Base-by-base conservation (phyloP, 768 basidiomycete species). In the Rhodotorula kratochvilovae region DNA sequence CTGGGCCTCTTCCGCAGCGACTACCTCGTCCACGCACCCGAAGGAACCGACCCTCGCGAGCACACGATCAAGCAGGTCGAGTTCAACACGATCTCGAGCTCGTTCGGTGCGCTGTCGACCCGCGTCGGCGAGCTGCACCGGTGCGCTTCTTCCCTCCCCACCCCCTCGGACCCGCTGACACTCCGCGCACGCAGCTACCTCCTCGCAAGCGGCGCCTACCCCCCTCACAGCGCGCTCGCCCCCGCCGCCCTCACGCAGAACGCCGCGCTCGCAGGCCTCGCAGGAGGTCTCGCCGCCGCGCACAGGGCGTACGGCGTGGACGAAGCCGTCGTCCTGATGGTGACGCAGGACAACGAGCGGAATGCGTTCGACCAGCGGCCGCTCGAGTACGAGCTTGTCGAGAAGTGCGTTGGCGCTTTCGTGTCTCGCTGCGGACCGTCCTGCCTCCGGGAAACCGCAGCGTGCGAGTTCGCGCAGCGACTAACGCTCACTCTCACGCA, bases 51-150 rank as follows among this genome's bases (percentile, higher is more conserved):
- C 0, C 27, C 65, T 19, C 13, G 46, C 5, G 66, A 75, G 8
- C 78, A 77, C 42, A 64, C 76, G n/a, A 80, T 99, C 72, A 95
- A 93, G 79, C 95, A 99, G 81, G 95, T 98, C 53, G 95, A 99
- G 80, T 96, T 97, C 82, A 99, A 99, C 79, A 96, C 95, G 16
- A 94, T 97, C 72, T 91, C 93, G 5, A 86, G 88, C 1, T 93
- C 92, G 1, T 95, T 97, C 79, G 95, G 92, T 0, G 78, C 87
- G 2, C 83, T 97, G 23, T 90, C 90, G 0, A 83, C 90, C 84
- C 83, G 48, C 27, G 82, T 84, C 17, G 84, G 89, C 7, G 85
- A 86, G 33, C 79, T 97, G 78, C 95, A 98, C 81, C 84, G 87
- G 58, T 59, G 27, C 42, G 58, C 33, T 16, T 21, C 3, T 8